Conservation (phyloP, 345 rosid species). For the Brassica rapa region DNA sequence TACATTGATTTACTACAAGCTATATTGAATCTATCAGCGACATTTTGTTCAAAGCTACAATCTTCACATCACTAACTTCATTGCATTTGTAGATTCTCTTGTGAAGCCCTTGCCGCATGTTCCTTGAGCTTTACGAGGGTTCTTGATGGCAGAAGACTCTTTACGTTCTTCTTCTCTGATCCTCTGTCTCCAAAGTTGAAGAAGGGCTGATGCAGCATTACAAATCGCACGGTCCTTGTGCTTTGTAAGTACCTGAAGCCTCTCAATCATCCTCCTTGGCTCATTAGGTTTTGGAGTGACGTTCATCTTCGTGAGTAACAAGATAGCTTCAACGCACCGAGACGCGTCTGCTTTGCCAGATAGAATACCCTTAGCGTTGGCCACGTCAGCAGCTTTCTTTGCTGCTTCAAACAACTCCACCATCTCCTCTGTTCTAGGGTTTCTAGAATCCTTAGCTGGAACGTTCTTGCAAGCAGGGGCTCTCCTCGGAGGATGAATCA, state of each 20-base stretch:
- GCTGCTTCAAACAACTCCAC: conserved; percentile 6
- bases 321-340: conserved; percentile 19
- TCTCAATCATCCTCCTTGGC: conserved; percentile 17
- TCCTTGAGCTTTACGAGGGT: not conserved
- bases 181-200: conserved; percentile 14
- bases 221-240: conserved; percentile 24
- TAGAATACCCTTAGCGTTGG: conserved; percentile 15
- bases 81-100: not conserved
- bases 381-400: not conserved
- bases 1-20: too few species aligned
- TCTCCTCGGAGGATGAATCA: not conserved
- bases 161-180: not conserved
- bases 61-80: too few species aligned
- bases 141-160: not conserved
- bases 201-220: conserved; percentile 2
- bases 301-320: not conserved
- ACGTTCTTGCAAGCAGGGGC: not conserved
- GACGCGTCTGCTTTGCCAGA: not conserved
- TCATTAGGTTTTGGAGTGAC: not conserved
- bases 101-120: not conserved
- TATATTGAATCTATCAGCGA: too few species aligned
- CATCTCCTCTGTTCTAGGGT: not conserved
- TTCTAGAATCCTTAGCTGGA: not conserved
- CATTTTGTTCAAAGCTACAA: too few species aligned
- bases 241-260: conserved; percentile 26